Base-by-base conservation (phyloP, 441 rosid genomes). In the Aquilaria agallochum region DNA sequence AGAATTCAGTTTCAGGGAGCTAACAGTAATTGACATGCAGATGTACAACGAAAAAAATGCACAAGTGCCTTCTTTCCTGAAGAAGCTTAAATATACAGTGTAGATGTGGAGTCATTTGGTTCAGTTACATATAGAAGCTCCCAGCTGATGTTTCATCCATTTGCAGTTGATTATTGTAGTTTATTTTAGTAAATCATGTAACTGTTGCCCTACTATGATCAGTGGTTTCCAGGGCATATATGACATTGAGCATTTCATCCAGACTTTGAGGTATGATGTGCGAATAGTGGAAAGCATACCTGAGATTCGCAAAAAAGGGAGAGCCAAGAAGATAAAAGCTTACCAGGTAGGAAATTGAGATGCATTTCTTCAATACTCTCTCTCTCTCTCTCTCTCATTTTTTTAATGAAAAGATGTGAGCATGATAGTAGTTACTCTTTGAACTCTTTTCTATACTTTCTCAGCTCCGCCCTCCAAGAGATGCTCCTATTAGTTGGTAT, bases 171-270 rank as follows among this genome's bases (percentile, higher is more conserved):
- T 36, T 5, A 36, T 36, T 36, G 27, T 20, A 20, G 27, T 20
- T 20, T 20, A 20, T 20, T 20, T 20, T 20, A 20, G 27, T 20
- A 20, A 20, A 20, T 20, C 27, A 20, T 20, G 2, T 36, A 36
- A 36, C 42, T 8, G 6, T 36, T 36, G 42, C 5, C 42, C 66
- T 74, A 47, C 57, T 68, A 10, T 56, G n/a, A 70, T 7, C 76
- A 92, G 97, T 80, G 99, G 98, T 53, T 95, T 95, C 76, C 93
- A 76, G 56, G 96, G 97, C 60, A 85, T 95, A 72, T 92, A 95
- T 72, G 99, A 95, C 45, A 98, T 92, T 60, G 98, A 89, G 52
- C 89, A 89, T 78, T 92, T 92, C 83, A 83, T 92, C 72, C 83
- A 74, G 68, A 74, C 93, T 10, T 69, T 92, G 68, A 89, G 79